Base-by-base conservation (phyloP, 1,284 basidiomycete species). In the Pseudomicrostroma phylloplanum region DNA sequence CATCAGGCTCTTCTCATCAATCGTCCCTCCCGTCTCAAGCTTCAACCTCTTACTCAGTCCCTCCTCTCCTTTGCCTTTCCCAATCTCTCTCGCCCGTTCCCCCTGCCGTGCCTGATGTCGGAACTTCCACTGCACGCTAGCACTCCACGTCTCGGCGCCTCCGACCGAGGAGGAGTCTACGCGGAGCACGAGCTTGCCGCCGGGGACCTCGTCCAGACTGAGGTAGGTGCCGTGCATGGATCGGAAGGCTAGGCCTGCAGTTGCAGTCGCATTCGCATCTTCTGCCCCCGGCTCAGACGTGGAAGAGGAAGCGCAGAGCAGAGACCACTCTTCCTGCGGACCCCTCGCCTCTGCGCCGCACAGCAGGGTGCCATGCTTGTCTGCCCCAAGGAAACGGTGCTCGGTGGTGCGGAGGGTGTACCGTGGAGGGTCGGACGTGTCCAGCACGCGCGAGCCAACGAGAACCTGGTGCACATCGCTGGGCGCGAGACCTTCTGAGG, bases 381-480 rank as follows among this genome's bases (percentile, higher is more conserved):
- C 61, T 12, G 51, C 30, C n/a, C 54, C 56, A 4, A 63, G 8
- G 58, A 63, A 63, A 1, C 61, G 23, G 25, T 41, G 48, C 19
- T 61, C 53, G 8, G 60, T 40, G 11, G 62, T 46, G 17, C 61
- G 39, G 15, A 63, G 25, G 23, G 62, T 63, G 46, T 26, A 61
- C 15, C 25, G 25, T 23, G 55, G 59, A 3, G 17, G 17, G 26
- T 25, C 21, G n/a, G 26, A 2, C 9, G 62, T 61, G 39, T 63
- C 62, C 13, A 58, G 61, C 6, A 63, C 51, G 19, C 59, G 15
- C 7, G 21, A 63, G 7, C 46, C 41, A 6, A 63, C 62, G 62
- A 62, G 62, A 0, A 63, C 62, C n/a, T 63, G 62, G 51, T 62
- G 57, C 12, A 63, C 61, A 6, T 25, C 25, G 26, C 26, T 23